Base-by-base conservation (phyloP, 1,139 yeast genomes). In the Trichomonascaceae sp. region DNA sequence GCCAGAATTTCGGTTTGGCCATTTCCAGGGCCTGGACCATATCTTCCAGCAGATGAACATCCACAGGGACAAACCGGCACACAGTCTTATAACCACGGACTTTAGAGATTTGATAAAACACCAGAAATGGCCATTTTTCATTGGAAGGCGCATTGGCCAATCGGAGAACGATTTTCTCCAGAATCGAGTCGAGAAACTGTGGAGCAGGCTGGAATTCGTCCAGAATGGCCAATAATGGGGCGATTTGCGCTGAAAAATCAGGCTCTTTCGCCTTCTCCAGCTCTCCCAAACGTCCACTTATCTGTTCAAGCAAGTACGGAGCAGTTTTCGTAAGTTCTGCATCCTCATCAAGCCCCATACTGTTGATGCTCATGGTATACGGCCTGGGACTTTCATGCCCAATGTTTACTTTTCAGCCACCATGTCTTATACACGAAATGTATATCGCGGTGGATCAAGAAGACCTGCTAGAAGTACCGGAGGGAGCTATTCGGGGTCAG, bases 41-140 rank as follows among this genome's bases (percentile, higher is more conserved):
- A 57, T 4, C 61, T 50, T 32, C 74, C 9, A 86, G 67, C 44
- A 80, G 65, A 57, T 75, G 71, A 0, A 85, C 80, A 54, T 85
- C 84, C 45, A 85, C 80, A 1, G 84, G 77, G 54, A 88, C 76
- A 66, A 80, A 80, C 55, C 78, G 76, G 27, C 82, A 68, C 2
- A 86, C 73, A 15, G 77, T 74, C 66, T 86, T 87, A 59, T 80
- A 73, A 0, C 88, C 87, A 49, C 95, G 72, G 8, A 87, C 77
- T 64, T 85, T 87, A 43, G 84, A 73, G 30, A 88, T 70, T 12
- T 73, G 72, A 64, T 89, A 88, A 43, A 85, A 70, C 7, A 66
- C 55, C 6, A 60, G 55, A 49, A 54, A 57, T 8, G 60, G 57
- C 63, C 66, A 58, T 3, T 41, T 45, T 8, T 54, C 51, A 4